Base-by-base conservation (phyloP, 208 protist species). In the Perkinsela sp. region DNA sequence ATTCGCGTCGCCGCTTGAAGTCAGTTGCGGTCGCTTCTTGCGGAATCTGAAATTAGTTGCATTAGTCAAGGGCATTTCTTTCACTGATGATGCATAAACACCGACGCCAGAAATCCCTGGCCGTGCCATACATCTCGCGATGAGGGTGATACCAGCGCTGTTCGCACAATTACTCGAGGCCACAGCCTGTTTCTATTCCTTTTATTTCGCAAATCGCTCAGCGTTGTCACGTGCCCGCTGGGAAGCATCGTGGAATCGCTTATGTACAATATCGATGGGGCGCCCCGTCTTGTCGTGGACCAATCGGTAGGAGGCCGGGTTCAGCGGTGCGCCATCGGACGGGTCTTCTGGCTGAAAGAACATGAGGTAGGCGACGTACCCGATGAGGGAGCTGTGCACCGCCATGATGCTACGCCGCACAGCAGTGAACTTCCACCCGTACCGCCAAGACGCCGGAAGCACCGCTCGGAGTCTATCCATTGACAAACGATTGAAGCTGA, bases 151-250 rank as follows among this genome's bases (percentile, higher is more conserved):
- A n/a, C n/a, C n/a, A n/a, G n/a, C n/a, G n/a, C n/a, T n/a, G n/a
- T n/a, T n/a, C n/a, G n/a, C n/a, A n/a, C n/a, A n/a, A n/a, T n/a
- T n/a, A n/a, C n/a, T n/a, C n/a, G n/a, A n/a, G n/a, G n/a, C n/a
- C n/a, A n/a, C n/a, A n/a, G n/a, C n/a, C n/a, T n/a, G n/a, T 57
- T 66, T 22, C 65, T 70, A 68, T 48, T 29, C 67, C 67, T 65
- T 65, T 68, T 70, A 30, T 70, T 70, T 6, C 29, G 66, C 6
- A n/a, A n/a, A 30, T 16, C 28, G 30, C 29, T 16, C 13, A 22
- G 66, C 6, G 29, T 48, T 32, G 13, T 68, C 66, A n/a, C 29
- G 66, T n/a, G 29, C 28, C 66, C 66, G 66, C 66, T 2, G 13
- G 6, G 28, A 6, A 2, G 28, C 29, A 2, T 68, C 66, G 28